Base-by-base conservation (phyloP, 768 basidiomycete species). In the Rhizopogon vinicolor region DNA sequence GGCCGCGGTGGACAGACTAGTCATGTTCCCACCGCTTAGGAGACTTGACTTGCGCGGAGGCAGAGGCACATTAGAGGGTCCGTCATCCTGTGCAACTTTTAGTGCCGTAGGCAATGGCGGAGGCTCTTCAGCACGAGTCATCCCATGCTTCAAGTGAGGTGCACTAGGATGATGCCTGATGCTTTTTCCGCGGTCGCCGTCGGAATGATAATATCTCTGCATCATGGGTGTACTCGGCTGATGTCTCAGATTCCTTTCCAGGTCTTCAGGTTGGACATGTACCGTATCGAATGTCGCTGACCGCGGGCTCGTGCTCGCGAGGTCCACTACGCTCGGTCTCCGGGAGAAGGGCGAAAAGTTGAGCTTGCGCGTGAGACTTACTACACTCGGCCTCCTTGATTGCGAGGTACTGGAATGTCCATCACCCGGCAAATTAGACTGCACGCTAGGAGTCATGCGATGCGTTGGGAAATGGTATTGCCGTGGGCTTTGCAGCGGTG, bases 311-410 rank as follows among this genome's bases (percentile, higher is more conserved):
- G 61, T 55, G 58, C 39, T 67, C 54, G 25, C 49, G 49, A 64
- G 52, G n/a, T 67, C 68, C 18, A 57, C 42, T 19, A 62, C 14
- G 9, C 68, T 70, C 2, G 60, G 62, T 52, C 59, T 59, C 19
- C 69, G 69, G 44, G 53, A 41, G 31, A 68, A 68, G 22, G 60
- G 61, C n/a, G 61, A 63, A 42, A 70, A 68, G 10, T 67, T 70
- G 14, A 70, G 40, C 51, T 68, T 70, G n/a, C 64, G 68, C 3
- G 67, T 68, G 42, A 68, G 68, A 29, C 64, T 70, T 37, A 60
- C 68, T 9, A 68, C 66, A 8, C 66, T 68, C 8, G 65, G 66
- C 19, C 68, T 52, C 49, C 62, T 64, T 31, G 43, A 16, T 8
- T 56, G 59, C 5, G 56, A 8, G 1, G 33, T 29, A 18, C 39